Evolutionary conservation across 345 rosid genomes (phyloP).

Genomic region (Citrus maxima): DNA sequence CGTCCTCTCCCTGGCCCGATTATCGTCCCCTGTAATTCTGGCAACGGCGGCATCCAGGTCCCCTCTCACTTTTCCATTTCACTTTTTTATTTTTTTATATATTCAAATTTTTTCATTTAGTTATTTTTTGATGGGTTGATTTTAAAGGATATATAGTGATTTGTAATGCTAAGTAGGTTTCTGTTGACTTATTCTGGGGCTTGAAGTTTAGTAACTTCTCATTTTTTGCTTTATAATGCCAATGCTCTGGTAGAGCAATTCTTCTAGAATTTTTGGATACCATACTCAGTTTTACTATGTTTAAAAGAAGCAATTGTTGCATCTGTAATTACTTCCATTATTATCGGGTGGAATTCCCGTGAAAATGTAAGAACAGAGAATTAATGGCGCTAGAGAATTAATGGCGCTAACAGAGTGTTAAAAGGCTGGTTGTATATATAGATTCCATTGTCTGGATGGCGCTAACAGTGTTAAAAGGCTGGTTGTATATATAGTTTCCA

Average conservation of each 20-base stretch:
- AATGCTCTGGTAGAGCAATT: background rate
- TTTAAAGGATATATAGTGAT: background rate
- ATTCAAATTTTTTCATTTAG: background rate
- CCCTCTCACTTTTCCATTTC: background rate
- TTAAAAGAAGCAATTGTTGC: background rate
- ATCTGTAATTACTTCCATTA: background rate
- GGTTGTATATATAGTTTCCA: background rate
- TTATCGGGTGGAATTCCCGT: background rate
- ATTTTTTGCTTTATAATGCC: background rate
- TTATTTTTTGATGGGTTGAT: background rate
- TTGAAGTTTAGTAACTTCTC: background rate
- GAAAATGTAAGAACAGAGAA: background rate
- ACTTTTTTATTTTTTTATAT: background rate
- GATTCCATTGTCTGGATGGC: background rate
- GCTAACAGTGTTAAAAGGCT: background rate
- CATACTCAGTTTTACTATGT: background rate
- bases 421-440: background rate
- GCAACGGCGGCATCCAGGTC: conserved; percentile 96
- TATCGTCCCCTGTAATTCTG: conserved; percentile 57
- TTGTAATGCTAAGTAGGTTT: background rate
- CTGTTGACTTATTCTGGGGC: background rate
- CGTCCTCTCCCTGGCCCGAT: conserved; percentile 63
- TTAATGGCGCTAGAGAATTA: background rate
- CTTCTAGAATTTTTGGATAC: background rate
- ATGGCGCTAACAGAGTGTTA: background rate